Evolutionary conservation across 2,329 filamentous ascomycete species (phyloP).

Genomic region (Orbilia blumenaviensis): DNA sequence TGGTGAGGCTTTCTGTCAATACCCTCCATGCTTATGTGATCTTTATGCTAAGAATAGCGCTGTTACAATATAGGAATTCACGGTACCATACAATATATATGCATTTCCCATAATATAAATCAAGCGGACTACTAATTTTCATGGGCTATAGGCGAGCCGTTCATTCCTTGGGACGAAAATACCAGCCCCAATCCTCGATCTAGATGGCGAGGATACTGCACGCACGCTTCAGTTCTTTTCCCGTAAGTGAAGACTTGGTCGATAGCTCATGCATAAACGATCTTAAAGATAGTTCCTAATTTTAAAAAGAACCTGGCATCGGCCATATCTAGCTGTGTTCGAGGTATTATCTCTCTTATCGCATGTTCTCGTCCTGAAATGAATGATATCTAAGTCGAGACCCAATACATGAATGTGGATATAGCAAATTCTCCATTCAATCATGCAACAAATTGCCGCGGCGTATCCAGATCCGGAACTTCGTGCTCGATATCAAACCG

Average conservation of each 20-base stretch:
- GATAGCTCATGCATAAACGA: neutral
- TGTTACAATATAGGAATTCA: slow-evolving; percentile 17
- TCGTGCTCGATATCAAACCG: slow-evolving; percentile 30
- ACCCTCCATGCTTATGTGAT: neutral
- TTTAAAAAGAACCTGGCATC: slow-evolving; percentile 62
- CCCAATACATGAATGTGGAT: neutral
- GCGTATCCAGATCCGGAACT: slow-evolving; percentile 53
- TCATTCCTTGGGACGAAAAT: slow-evolving; percentile 67
- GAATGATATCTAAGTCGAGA: too few species aligned
- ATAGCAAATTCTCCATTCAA: slow-evolving; percentile 67
- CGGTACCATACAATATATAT: slow-evolving; percentile 9
- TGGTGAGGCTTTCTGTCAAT: slow-evolving; percentile 66
- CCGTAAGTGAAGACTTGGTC: slow-evolving; percentile 60
- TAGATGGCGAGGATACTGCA: slow-evolving; percentile 72
- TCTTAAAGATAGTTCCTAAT: neutral
- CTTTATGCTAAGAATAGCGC: neutral
- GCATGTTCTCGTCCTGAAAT: slow-evolving; percentile 20
- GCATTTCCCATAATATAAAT: too few species aligned
- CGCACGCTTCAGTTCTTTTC: slow-evolving; percentile 78
- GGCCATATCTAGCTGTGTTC: slow-evolving; percentile 67
- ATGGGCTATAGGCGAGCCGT: slow-evolving; percentile 77
- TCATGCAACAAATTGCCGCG: slow-evolving; percentile 64
- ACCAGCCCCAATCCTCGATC: slow-evolving; percentile 54
- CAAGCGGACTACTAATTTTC: neutral
- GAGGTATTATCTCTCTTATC: slow-evolving; percentile 62